Percentiles rank a stretch among this genome's conserved stretches.
Evolutionary conservation across 805 yeast species (phyloP).

Genomic region (Nakazawaea ambrosiae): DNA sequence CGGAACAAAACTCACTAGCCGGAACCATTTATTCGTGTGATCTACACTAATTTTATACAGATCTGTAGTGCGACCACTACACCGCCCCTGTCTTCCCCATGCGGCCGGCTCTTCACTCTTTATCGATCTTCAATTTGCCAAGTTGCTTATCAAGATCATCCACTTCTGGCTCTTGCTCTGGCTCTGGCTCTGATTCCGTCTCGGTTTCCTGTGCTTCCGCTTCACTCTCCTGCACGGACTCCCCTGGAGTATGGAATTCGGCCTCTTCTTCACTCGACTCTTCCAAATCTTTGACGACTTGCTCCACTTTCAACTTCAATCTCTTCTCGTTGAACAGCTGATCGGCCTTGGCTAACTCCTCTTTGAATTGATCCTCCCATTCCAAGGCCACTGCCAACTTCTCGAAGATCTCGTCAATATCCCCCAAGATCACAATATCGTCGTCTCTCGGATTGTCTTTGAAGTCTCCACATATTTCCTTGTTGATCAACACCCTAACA

Average conservation of each 20-base stretch:
- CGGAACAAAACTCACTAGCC: no score
- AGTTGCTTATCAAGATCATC: slow-evolving; percentile 15
- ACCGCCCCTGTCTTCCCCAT: no score
- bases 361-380: slow-evolving; percentile 53
- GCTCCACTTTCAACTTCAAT: slow-evolving; percentile 11
- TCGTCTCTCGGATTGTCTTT: slow-evolving; percentile 39
- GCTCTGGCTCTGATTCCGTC: slow-evolving; percentile 10
- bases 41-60: no score
- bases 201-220: slow-evolving; percentile 18
- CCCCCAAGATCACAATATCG: slow-evolving; percentile 56
- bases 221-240: no score
- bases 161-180: slow-evolving; percentile 9
- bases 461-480: slow-evolving; percentile 75
- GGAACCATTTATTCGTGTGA: no score
- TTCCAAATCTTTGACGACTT: slow-evolving; percentile 9
- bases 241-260: slow-evolving; percentile 11
- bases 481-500: slow-evolving; percentile 65
- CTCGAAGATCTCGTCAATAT: slow-evolving; percentile 61
- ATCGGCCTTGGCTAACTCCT: slow-evolving; percentile 26
- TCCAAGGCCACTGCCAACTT: slow-evolving; percentile 48
- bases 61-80: no score
- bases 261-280: slow-evolving; percentile 15
- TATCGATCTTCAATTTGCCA: slow-evolving; percentile 1
- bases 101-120: no score
- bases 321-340: slow-evolving; percentile 11